These are phyloP conservation scores for Fagopyrum tataricum DNA, from an alignment of 148 eudicot genomes.

Conservation along the genomic window DNA sequence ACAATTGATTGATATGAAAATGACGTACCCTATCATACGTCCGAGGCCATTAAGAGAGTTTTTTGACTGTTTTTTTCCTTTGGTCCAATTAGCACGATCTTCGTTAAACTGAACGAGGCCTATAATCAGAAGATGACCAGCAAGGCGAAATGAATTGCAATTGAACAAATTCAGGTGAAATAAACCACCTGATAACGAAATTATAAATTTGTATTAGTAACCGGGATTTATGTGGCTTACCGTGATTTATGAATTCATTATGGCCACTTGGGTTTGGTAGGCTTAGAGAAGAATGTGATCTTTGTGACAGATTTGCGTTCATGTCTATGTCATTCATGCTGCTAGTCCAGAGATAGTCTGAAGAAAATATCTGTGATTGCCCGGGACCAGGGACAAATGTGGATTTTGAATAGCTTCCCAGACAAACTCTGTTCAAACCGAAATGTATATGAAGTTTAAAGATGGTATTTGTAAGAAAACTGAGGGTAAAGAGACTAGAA, in stretches of 20 bases:
- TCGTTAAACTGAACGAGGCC: conserved; percentile 74
- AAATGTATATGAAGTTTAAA: conserved; percentile 2
- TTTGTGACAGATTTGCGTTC: conserved; percentile 47
- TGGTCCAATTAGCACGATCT: conserved; percentile 63
- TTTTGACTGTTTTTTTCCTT: conserved; percentile 28
- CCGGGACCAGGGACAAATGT: conserved; percentile 36
- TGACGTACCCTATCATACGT: conserved; percentile 47
- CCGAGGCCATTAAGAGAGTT: conserved; percentile 25
- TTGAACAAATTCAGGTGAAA: neutral
- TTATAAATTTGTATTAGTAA: neutral
- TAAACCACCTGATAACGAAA: neutral
- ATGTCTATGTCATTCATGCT: conserved; percentile 61
- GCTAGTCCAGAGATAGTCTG: conserved; percentile 87
- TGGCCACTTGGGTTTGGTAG: conserved; percentile 43
- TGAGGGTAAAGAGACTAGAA: neutral
- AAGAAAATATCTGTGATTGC: conserved; percentile 34
- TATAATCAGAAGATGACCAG: conserved; percentile 14
- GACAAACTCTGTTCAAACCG: conserved; percentile 68
- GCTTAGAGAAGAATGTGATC: conserved; percentile 69
- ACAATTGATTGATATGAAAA: neutral
- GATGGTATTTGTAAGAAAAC: too few species aligned
- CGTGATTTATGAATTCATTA: conserved; percentile 65
- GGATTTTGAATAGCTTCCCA: conserved; percentile 56
- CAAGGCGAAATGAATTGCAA: neutral
- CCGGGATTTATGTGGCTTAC: conserved; percentile 31